Conservation (phyloP, 257 asterid genomes). For the Solanum rostratum region DNA sequence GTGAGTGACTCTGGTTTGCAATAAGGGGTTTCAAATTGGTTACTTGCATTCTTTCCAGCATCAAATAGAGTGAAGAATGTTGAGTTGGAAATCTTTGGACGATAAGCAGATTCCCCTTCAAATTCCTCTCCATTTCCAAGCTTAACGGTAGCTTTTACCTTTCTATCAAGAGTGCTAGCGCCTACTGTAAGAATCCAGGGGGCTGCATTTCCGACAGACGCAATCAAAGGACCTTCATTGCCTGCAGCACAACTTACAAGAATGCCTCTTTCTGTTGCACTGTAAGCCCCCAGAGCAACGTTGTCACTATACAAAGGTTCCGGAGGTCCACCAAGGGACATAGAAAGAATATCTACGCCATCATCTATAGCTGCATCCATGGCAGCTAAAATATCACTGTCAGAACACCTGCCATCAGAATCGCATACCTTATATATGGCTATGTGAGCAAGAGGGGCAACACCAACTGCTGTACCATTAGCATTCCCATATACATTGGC, state of each 20-base stretch:
- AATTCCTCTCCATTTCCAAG: conserved; percentile 18
- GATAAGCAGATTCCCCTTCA: conserved; percentile 23
- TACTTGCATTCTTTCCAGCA: conserved; percentile 7
- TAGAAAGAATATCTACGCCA: conserved; percentile 21
- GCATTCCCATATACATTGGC: conserved; percentile 40
- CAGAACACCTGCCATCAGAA: neutral
- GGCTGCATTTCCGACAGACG: conserved; percentile 4
- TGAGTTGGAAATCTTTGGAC: conserved; percentile 13
- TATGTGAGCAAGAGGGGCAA: conserved; percentile 49
- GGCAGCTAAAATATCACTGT: conserved; percentile 25
- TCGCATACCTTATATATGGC: conserved; percentile 36
- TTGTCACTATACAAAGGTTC: neutral
- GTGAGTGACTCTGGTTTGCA: conserved; percentile 8
- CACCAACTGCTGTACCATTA: conserved; percentile 40
- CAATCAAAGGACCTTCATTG: conserved; percentile 6
- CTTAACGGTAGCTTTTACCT: conserved; percentile 16
- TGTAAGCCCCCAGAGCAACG: conserved; percentile 24
- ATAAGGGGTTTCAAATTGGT: conserved; percentile 1
- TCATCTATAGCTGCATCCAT: conserved; percentile 43
- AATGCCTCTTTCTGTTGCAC: conserved; percentile 33
- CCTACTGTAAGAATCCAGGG: conserved; percentile 51
- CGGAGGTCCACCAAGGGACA: conserved; percentile 10
- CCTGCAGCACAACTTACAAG: conserved; percentile 38
- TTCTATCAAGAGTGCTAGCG: conserved; percentile 34
- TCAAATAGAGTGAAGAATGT: conserved; percentile 16